Base-by-base conservation (phyloP, 371 early-diverging fungal species). In the Amoeboradix gromovi region DNA sequence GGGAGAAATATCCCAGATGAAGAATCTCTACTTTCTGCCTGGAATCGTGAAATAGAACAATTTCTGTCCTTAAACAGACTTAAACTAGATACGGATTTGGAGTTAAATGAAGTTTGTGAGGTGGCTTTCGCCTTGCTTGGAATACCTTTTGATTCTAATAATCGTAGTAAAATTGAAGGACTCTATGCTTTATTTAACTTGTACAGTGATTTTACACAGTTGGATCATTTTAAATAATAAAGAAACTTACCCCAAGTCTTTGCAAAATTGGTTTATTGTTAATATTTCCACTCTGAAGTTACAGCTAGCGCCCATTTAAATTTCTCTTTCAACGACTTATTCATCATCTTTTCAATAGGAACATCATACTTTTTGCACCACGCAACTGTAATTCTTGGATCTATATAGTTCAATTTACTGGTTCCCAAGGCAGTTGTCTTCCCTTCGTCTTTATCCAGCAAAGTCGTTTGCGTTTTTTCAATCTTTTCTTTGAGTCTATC, bases 351-450 rank as follows among this genome's bases (percentile, higher is more conserved):
- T 69, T 89, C 92, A 28, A 90, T 32, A 0, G 94, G 93, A 1
- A 96, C 91, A 67, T 83, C 78, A 73, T 87, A 75, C 73, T 86
- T 86, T 69, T 84, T 79, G 78, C 91, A 89, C 97, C 97, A 96
- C 29, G 91, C 87, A 28, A 84, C 84, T 5, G 91, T 84, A 69
- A 96, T 96, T 66, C 97, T 84, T 30, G 97, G 97, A 74, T 96
- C 97, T 72, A 94, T 92, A 78, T 96, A 96, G 78, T 96, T 96
- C 78, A 89, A 85, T 80, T 94, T 94, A 32, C 92, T 93, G 0
- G 97, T 96, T n/a, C 91, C 84, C 71, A 94, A 77, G 0, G 97
- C 90, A n/a, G 93, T 92, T 66, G 87, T 85, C 78, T 94, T 96
- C 81, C 90, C 91, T 71, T 94, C 94, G 75, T 94, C 95, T 86